Evolutionary conservation across 2,329 filamentous ascomycete genomes (phyloP), one percentile per base, ranked within the genome.

Genomic region (Drechslerella dactyloides): DNA sequence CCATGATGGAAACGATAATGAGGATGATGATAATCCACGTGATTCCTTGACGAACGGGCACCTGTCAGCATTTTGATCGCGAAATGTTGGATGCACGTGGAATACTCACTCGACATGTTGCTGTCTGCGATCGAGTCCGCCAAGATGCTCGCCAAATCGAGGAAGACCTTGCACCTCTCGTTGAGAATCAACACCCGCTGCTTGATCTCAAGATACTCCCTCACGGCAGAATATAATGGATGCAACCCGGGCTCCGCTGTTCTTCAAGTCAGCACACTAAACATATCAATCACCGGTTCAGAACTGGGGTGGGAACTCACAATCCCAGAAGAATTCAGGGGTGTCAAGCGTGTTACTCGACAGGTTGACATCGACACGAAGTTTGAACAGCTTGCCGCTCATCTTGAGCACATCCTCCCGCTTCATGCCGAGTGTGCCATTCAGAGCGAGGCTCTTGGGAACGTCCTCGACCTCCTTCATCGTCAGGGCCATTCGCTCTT

Each of bases 1-100:
- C 91, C 58, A 92, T 83, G 77, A 99, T 97, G 78, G 89, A 93
- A 75, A 97, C 83, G 52, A 96, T 80, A 78, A 99, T 99, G 51
- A 99, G 85, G 51, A 96, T 84, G 77, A 99, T 99, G 80, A 97
- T 89, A 79, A 99, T 97, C 93, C 93, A 97, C 0, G 94, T 99
- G 78, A 97, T 96, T 75, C 85, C 82, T 83, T 52, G 11, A 48
- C 11, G 37, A 11, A 44, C 40, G 11, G 17, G 46, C 2, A 15
- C 2, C 7, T 13, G n/a, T 48, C 52, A 59, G 30, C 46, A 27
- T 48, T 5, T 27, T 19, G 50, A 21, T 33, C 48, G 42, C 17
- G 37, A 11, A n/a, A 17, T 10, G 10, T 13, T 30, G 33, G 21
- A 35, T 21, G 62, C 46, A 37, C 17, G 30, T 42, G 40, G 27